Conservation (phyloP, 2,329 filamentous ascomycete genomes). For the Colletotrichum simmondsii region DNA sequence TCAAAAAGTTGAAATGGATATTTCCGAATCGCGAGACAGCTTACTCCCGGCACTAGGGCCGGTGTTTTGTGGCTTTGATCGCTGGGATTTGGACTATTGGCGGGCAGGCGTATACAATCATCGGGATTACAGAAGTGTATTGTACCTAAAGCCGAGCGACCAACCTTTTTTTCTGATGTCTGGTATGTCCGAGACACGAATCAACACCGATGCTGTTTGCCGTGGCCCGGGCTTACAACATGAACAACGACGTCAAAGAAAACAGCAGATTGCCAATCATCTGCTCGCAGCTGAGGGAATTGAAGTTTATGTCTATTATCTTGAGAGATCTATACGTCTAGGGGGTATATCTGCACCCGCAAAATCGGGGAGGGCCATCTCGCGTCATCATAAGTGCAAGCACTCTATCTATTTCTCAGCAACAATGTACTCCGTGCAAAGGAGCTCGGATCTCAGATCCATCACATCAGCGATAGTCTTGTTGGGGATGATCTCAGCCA, state of each 20-base stretch:
- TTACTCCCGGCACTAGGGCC: not conserved
- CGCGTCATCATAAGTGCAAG: not conserved
- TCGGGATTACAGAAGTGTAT: not conserved
- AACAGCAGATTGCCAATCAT: not conserved
- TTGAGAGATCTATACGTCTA: not conserved
- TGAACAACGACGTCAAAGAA: not conserved
- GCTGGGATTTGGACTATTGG: not conserved
- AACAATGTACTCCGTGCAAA: slow-evolving; percentile 41
- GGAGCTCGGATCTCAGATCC: slow-evolving; percentile 38
- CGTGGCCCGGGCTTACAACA: not conserved
- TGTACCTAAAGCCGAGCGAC: not conserved
- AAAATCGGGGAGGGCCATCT: not conserved
- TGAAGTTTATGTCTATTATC: not conserved
- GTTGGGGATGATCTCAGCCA: slow-evolving; percentile 40
- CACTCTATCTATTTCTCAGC: not conserved
- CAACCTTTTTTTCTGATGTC: not conserved
- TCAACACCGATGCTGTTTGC: not conserved
- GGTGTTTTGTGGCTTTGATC: not conserved
- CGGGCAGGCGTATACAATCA: not conserved
- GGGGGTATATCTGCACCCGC: not conserved
- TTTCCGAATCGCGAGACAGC: not conserved
- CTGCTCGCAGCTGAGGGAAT: too few species aligned
- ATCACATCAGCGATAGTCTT: slow-evolving; percentile 41
- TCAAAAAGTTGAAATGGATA: not conserved
- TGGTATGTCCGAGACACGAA: not conserved